A percentile compares a stretch with the other conserved stretches of the same genome.
phyloP scores from a whole-genome alignment of 2,329 filamentous ascomycete genomes.

The Fusarium circinatum region DNA sequence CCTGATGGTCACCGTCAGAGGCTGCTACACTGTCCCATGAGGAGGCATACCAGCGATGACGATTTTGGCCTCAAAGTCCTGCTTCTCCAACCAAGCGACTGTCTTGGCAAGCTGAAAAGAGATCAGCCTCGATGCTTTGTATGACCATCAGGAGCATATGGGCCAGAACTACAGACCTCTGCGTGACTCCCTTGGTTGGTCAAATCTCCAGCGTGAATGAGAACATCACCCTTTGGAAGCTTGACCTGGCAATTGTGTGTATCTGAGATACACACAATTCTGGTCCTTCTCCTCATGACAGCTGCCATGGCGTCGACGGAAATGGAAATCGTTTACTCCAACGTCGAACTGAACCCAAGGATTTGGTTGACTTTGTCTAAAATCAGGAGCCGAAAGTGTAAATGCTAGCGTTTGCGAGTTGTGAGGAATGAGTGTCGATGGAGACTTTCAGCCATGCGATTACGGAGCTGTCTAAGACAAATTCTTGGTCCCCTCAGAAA shows the following conservation, averaged over 20 bases:
- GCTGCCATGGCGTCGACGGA: conserved; percentile 26
- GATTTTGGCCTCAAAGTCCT: conserved; percentile 76
- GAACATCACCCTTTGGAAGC: conserved; percentile 76
- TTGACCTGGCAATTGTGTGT: conserved; percentile 75
- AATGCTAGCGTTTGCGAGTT: conserved; percentile 15
- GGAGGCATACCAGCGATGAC: conserved; percentile 69
- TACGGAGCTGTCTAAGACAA: conserved; percentile 36
- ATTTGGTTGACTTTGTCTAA: conserved; percentile 31
- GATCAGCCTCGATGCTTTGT: conserved; percentile 8
- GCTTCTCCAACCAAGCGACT: conserved; percentile 73
- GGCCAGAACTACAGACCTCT: conserved; percentile 53
- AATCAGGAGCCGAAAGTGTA: conserved; percentile 29
- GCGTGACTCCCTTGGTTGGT: conserved; percentile 75
- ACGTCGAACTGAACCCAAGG: conserved; percentile 21
- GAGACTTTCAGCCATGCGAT: conserved; percentile 4
- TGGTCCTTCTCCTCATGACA: conserved; percentile 57
- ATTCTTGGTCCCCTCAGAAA: neutral
- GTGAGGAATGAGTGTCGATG: conserved; percentile 4
- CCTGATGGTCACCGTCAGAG: conserved; percentile 55
- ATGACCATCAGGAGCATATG: neutral
- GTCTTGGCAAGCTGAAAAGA: conserved; percentile 63
- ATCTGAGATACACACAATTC: conserved; percentile 81
- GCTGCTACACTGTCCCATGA: neutral
- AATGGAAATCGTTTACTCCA: conserved; percentile 16
- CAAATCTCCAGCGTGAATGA: conserved; percentile 81